phyloP scores from a whole-genome alignment of 768 basidiomycete species.

The Chiua virens region DNA sequence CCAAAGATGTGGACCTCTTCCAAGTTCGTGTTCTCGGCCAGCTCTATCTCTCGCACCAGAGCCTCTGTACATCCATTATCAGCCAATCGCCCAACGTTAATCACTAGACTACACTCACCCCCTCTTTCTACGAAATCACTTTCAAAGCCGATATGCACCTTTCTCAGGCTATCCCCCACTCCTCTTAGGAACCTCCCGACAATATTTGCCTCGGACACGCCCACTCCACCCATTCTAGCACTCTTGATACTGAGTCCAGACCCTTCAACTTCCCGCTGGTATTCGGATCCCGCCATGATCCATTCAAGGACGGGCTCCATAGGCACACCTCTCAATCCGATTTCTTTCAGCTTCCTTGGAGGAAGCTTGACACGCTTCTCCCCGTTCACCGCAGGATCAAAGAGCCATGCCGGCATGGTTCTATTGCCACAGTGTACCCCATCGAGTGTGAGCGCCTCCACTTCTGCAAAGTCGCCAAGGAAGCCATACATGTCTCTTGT shows the following conservation, averaged over 20 bases:
- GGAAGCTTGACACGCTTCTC: conserved; percentile 14
- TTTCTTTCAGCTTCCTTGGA: conserved; percentile 21
- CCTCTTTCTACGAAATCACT: conserved; percentile 30
- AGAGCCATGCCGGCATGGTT: conserved; percentile 12
- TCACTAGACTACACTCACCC: conserved; percentile 18
- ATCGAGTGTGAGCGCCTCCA: conserved; percentile 30
- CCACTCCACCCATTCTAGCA: conserved; percentile 30
- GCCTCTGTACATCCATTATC: conserved; percentile 16
- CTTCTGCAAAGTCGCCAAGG: conserved; percentile 25
- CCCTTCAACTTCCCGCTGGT: conserved; percentile 9
- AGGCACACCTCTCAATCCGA: conserved; percentile 24
- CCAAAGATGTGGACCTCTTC: conserved; percentile 34
- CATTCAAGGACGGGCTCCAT: conserved; percentile 30
- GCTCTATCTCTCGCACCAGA: conserved; percentile 28
- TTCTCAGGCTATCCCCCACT: conserved; percentile 21
- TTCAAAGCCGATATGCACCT: conserved; percentile 30
- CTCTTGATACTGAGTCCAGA: conserved; percentile 16
- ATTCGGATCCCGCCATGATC: conserved; percentile 22
- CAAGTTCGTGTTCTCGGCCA: conserved; percentile 23
- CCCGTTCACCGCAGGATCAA: conserved; percentile 3
- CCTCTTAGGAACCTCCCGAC: conserved; percentile 28
- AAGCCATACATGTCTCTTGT: conserved; percentile 28
- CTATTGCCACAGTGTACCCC: conserved; percentile 27
- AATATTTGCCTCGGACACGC: conserved; percentile 22
- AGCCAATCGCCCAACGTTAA: background rate